These are phyloP conservation scores for Volvox reticuliferus DNA, from an alignment of 139 green algal genomes.

Conservation along the genomic window DNA sequence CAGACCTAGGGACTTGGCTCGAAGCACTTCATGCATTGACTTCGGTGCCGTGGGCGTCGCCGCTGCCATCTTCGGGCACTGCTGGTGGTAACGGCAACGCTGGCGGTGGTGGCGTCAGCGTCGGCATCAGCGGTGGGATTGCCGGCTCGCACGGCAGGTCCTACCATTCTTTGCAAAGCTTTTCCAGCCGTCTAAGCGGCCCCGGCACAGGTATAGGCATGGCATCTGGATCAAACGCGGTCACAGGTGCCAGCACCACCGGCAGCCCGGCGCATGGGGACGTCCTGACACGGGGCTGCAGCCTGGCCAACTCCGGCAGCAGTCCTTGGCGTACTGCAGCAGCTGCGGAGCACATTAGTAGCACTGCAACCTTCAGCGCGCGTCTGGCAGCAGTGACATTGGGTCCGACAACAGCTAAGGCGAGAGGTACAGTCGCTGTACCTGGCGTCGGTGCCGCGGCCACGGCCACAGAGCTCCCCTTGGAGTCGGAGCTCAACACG, in stretches of 20 bases:
- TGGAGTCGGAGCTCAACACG: background rate
- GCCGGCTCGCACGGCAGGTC: too few relatives aligned
- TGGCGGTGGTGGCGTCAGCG: background rate
- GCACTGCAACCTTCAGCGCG: too few relatives aligned
- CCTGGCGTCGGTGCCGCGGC: background rate
- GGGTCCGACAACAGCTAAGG: background rate
- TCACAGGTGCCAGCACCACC: too few relatives aligned
- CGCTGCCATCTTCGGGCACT: background rate
- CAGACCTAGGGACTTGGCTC: conserved; percentile 34
- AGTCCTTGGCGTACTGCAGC: too few relatives aligned
- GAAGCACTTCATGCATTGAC: background rate
- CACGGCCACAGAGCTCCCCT: background rate
- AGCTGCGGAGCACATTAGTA: too few relatives aligned
- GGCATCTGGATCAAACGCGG: too few relatives aligned
- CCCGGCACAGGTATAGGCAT: too few relatives aligned
- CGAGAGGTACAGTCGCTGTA: background rate
- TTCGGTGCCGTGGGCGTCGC: background rate
- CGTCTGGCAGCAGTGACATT: background rate
- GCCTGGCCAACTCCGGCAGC: too few relatives aligned
- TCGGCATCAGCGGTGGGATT: background rate
- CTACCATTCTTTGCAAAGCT: too few relatives aligned
- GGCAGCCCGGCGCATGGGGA: too few relatives aligned
- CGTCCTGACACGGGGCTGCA: too few relatives aligned
- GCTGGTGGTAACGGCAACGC: background rate
- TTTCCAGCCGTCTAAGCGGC: too few relatives aligned